Conservation (phyloP, 2,329 filamentous ascomycete genomes). For the Diaporthe destruens region DNA sequence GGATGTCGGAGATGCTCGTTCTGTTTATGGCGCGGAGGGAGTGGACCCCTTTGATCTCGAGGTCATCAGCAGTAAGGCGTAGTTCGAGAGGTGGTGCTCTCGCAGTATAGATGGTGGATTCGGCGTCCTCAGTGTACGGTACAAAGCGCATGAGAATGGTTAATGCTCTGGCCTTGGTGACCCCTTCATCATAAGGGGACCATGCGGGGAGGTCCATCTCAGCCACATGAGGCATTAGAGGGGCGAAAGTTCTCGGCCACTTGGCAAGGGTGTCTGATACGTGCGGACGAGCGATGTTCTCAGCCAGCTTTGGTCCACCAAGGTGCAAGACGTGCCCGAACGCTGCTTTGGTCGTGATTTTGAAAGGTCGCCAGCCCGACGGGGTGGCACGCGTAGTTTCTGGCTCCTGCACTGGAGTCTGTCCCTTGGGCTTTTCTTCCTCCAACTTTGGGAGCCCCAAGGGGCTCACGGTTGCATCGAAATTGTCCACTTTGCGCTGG, state of each 20-base stretch:
- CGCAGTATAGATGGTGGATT: conserved; percentile 26
- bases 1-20: conserved; percentile 56
- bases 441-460: conserved; percentile 18
- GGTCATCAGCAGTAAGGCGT: conserved; percentile 47
- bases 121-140: conserved; percentile 48
- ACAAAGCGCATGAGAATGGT: conserved; percentile 62
- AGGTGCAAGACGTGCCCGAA: conserved; percentile 66
- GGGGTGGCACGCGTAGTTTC: conserved; percentile 25
- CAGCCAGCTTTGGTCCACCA: conserved; percentile 40
- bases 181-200: conserved; percentile 43
- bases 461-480: conserved; percentile 4
- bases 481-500: conserved; percentile 11
- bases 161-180: conserved; percentile 46
- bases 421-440: neutral
- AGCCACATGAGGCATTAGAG: conserved; percentile 61
- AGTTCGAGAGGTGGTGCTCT: conserved; percentile 54
- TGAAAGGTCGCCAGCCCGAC: conserved; percentile 40
- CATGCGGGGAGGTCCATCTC: conserved; percentile 56
- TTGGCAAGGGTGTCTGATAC: conserved; percentile 43
- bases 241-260: conserved; percentile 55
- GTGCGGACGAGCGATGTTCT: conserved; percentile 37
- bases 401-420: neutral
- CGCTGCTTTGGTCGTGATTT: conserved; percentile 50
- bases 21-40: conserved; percentile 55
- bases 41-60: conserved; percentile 49